A percentile compares a stretch with the other conserved stretches of the same genome.
phyloP scores from a whole-genome alignment of 1,284 basidiomycete species.

The Microbotryum intermedium region DNA sequence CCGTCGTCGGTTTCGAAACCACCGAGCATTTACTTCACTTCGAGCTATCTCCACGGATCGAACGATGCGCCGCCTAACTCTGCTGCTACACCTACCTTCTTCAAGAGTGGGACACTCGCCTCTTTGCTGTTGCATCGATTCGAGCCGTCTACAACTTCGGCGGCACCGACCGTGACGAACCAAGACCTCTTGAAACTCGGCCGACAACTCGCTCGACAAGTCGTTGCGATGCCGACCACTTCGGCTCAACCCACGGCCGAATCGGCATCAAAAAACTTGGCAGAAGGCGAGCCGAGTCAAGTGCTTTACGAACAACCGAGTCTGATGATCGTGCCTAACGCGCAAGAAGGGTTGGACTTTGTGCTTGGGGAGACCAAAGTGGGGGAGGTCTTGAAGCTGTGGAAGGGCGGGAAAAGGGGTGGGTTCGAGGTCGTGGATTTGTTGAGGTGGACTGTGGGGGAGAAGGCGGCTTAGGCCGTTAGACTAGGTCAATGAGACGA shows the following conservation, averaged over 20 bases:
- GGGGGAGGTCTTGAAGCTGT: conserved; percentile 55
- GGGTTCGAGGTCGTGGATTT: conserved; percentile 40
- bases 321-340: conserved; percentile 51
- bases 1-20: conserved; percentile 43
- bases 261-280: conserved; percentile 24
- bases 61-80: conserved; percentile 36
- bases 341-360: conserved; percentile 19
- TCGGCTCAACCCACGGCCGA: conserved; percentile 44
- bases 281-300: conserved; percentile 48
- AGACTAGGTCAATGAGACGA: too few relatives aligned
- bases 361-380: conserved; percentile 49
- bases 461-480: neutral
- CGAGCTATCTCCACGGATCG: conserved; percentile 67
- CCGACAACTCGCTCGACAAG: conserved; percentile 70
- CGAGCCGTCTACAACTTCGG: conserved; percentile 44
- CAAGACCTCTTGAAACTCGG: conserved; percentile 3
- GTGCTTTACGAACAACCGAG: conserved; percentile 73
- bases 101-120: conserved; percentile 54
- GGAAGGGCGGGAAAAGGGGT: conserved; percentile 55
- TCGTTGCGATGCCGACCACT: conserved; percentile 73
- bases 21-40: conserved; percentile 46
- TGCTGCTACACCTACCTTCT: conserved; percentile 41
- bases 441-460: conserved; percentile 40
- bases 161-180: conserved; percentile 39
- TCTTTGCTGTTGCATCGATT: conserved; percentile 58